Conservation (phyloP, 768 basidiomycete species). For the Trichaptum fuscoviolaceum region DNA sequence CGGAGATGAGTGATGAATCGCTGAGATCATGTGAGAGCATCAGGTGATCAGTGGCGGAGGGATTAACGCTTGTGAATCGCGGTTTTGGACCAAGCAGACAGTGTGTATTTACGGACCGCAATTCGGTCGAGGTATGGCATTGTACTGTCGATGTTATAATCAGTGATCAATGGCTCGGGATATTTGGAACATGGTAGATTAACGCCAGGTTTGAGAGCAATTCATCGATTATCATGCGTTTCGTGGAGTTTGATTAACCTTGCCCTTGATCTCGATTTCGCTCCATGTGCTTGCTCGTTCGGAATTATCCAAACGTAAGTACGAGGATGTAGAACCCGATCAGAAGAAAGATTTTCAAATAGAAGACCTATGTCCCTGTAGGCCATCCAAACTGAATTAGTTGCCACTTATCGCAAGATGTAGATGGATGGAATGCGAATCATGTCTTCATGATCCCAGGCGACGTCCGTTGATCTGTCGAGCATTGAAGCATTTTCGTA, state of each 20-base stretch:
- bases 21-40: neutral
- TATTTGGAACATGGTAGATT: neutral
- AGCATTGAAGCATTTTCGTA: neutral
- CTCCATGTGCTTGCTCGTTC: neutral
- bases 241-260: neutral
- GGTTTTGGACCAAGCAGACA: neutral
- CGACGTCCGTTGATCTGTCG: neutral
- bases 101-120: neutral
- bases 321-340: neutral
- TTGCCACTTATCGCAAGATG: neutral
- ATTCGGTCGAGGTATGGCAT: neutral
- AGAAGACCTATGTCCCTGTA: neutral
- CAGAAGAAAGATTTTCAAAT: neutral
- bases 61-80: neutral
- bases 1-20: neutral
- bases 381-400: too few relatives aligned
- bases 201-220: neutral
- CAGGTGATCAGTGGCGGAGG: neutral
- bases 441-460: neutral
- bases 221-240: neutral
- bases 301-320: neutral
- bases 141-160: neutral
- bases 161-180: neutral
- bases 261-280: neutral
- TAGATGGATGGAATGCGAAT: neutral